Evolutionary conservation across 495 filamentous ascomycete genomes (phyloP).

Genomic region (Penicillium pancosmium): DNA sequence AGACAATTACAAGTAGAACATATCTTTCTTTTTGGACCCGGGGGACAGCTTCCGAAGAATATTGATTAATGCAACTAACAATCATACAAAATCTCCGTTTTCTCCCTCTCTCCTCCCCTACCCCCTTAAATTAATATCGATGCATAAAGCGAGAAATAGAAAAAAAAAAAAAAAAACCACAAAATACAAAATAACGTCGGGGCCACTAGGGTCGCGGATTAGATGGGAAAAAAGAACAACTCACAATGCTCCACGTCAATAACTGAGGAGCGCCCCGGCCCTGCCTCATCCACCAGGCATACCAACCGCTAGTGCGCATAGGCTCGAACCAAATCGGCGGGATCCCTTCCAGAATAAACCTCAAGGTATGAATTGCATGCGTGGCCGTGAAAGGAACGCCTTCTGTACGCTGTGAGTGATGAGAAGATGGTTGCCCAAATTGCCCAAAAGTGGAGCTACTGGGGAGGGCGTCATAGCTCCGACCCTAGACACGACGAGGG

Average conservation of each 20-base stretch:
- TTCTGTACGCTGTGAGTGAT: conserved; percentile 26
- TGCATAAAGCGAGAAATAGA: too few relatives aligned
- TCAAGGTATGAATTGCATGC: conserved; percentile 22
- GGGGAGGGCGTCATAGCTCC: conserved; percentile 18
- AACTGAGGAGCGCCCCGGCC: conserved; percentile 14
- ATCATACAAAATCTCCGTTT: too few relatives aligned
- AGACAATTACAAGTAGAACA: too few relatives aligned
- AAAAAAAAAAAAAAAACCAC: background rate
- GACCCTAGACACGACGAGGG: conserved; percentile 10
- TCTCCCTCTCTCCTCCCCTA: too few relatives aligned
- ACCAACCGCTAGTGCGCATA: conserved; percentile 11
- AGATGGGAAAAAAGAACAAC: conserved; percentile 35
- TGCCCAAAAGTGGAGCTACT: conserved; percentile 2
- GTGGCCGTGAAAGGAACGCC: conserved; percentile 13
- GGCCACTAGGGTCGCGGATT: conserved; percentile 14
- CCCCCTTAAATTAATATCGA: too few relatives aligned
- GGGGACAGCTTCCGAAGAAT: too few relatives aligned
- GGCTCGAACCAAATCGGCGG: conserved; percentile 25
- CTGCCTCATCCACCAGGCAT: conserved; percentile 21
- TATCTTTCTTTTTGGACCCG: too few relatives aligned
- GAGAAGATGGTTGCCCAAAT: conserved; percentile 1
- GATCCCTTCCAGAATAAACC: conserved; percentile 29
- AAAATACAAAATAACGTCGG: background rate
- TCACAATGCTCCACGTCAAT: conserved; percentile 34
- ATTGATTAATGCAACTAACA: too few relatives aligned